These are phyloP conservation scores for Xylaria nigripes DNA, from an alignment of 495 filamentous ascomycete species.

Conservation along the genomic window DNA sequence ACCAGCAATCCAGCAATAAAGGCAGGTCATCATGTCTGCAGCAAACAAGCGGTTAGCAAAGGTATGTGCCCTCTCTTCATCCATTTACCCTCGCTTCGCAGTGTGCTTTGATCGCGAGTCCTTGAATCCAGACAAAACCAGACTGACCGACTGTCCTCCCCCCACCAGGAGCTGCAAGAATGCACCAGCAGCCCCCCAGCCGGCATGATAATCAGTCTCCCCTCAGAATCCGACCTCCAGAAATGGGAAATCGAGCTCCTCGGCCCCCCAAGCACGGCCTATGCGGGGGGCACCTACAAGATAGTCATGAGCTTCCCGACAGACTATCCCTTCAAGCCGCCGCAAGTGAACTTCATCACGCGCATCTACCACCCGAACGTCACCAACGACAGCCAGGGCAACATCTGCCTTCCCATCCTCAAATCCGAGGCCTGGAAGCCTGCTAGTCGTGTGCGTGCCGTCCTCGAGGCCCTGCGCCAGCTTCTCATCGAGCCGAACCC, in stretches of 20 bases:
- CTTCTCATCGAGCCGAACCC: slow-evolving; percentile 82
- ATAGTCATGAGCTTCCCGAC: slow-evolving; percentile 66
- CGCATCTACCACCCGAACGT: slow-evolving; percentile 99
- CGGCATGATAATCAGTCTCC: slow-evolving; percentile 57
- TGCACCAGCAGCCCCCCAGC: slow-evolving; percentile 54
- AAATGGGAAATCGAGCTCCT: slow-evolving; percentile 75
- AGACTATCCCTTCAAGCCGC: slow-evolving; percentile 95
- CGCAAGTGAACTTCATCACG: slow-evolving; percentile 75
- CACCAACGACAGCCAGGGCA: slow-evolving; percentile 81
- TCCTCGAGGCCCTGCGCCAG: slow-evolving; percentile 70
- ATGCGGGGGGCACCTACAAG: slow-evolving; percentile 72
- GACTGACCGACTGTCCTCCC: not conserved
- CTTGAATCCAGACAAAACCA: not conserved
- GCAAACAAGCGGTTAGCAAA: slow-evolving; percentile 34
- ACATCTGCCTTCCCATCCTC: slow-evolving; percentile 86
- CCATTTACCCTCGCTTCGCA: not conserved
- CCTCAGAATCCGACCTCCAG: slow-evolving; percentile 67
- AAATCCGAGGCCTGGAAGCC: slow-evolving; percentile 94
- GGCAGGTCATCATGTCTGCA: slow-evolving; percentile 20
- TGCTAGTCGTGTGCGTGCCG: slow-evolving; percentile 62
- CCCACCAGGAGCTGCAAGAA: slow-evolving; percentile 60
- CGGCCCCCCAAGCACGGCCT: slow-evolving; percentile 64
- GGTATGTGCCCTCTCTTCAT: slow-evolving; percentile 11
- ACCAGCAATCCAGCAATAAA: not conserved
- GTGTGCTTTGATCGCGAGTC: not conserved